A percentile compares a stretch with the other conserved stretches of the same genome.
These are phyloP conservation scores for Mycogone perniciosa DNA, from an alignment of 2,329 filamentous ascomycete species.

Conservation along the genomic window DNA sequence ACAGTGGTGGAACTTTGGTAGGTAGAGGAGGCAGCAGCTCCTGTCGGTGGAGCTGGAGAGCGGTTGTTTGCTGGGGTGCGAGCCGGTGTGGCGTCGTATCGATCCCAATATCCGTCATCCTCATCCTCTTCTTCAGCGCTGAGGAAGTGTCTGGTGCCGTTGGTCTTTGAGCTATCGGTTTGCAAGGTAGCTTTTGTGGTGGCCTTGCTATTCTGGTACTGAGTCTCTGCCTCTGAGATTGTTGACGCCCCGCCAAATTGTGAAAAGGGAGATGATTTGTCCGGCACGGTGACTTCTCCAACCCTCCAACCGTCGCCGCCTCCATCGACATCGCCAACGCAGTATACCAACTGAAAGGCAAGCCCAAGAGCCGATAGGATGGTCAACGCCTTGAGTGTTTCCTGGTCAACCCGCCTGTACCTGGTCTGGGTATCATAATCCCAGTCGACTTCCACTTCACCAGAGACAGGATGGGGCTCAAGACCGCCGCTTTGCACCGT, in stretches of 20 bases:
- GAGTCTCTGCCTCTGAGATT: slow-evolving; percentile 56
- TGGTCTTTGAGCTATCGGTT: slow-evolving; percentile 14
- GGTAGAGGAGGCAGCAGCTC: slow-evolving; percentile 19
- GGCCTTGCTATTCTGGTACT: slow-evolving; percentile 34
- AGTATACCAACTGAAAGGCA: slow-evolving; percentile 63
- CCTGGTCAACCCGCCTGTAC: slow-evolving; percentile 64
- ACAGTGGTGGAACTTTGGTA: slow-evolving; percentile 18
- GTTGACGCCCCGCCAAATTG: slow-evolving; percentile 44
- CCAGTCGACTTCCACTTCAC: slow-evolving; percentile 70
- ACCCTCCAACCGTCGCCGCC: slow-evolving; percentile 63
- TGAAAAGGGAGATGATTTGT: slow-evolving; percentile 51
- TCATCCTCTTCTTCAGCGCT: slow-evolving; percentile 48
- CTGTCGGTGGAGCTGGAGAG: slow-evolving; percentile 51
- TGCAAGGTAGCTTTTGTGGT: slow-evolving; percentile 16
- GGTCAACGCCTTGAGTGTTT: slow-evolving; percentile 66
- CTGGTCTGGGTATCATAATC: slow-evolving; percentile 55
- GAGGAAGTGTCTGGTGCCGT: slow-evolving; percentile 8
- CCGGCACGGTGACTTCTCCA: slow-evolving; percentile 59
- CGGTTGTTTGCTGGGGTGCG: slow-evolving; percentile 56
- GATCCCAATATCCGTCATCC: slow-evolving; percentile 74
- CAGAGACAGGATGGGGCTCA: slow-evolving; percentile 75
- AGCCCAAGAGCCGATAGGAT: slow-evolving; percentile 56
- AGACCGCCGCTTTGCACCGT: slow-evolving; percentile 57
- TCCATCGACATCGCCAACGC: slow-evolving; percentile 56
- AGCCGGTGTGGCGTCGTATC: slow-evolving; percentile 66